These are phyloP conservation scores for Penicillium sp. DNA, from an alignment of 2,329 filamentous ascomycete species.

Conservation along the genomic window DNA sequence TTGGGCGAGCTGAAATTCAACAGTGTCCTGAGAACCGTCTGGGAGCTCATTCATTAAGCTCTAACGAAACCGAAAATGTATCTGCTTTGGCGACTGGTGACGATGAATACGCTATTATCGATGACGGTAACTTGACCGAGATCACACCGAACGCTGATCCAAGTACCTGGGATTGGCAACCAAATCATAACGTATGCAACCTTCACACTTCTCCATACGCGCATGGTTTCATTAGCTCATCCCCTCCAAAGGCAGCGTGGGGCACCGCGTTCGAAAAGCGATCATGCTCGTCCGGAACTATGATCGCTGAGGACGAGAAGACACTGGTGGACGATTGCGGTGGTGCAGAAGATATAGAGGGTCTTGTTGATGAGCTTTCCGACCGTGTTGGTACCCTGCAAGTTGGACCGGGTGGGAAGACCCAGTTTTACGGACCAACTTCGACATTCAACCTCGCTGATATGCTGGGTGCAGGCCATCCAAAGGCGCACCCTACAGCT, in stretches of 20 bases:
- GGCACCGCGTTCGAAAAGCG: neutral
- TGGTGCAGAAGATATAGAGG: conserved; percentile 1
- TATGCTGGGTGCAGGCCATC: conserved; percentile 1
- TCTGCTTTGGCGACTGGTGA: neutral
- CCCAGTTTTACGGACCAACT: conserved; percentile 6
- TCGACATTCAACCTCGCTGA: conserved; percentile 7
- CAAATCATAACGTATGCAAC: neutral
- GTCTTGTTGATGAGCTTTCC: conserved; percentile 5
- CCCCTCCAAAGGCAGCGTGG: neutral
- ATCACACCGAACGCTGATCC: neutral
- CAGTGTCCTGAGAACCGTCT: no score
- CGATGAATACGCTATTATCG: neutral
- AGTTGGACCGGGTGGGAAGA: conserved; percentile 1
- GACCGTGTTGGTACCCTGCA: conserved; percentile 5
- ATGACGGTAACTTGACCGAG: neutral
- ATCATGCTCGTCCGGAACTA: neutral
- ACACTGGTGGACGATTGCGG: neutral
- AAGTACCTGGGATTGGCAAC: neutral
- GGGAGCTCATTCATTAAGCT: neutral
- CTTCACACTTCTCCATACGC: neutral
- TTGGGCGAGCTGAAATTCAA: no score
- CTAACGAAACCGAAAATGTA: neutral
- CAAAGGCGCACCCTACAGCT: neutral
- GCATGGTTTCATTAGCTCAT: neutral
- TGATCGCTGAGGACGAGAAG: conserved; percentile 1